phyloP scores from a whole-genome alignment of 495 filamentous ascomycete species.

The Xylaria flabelliformis region DNA sequence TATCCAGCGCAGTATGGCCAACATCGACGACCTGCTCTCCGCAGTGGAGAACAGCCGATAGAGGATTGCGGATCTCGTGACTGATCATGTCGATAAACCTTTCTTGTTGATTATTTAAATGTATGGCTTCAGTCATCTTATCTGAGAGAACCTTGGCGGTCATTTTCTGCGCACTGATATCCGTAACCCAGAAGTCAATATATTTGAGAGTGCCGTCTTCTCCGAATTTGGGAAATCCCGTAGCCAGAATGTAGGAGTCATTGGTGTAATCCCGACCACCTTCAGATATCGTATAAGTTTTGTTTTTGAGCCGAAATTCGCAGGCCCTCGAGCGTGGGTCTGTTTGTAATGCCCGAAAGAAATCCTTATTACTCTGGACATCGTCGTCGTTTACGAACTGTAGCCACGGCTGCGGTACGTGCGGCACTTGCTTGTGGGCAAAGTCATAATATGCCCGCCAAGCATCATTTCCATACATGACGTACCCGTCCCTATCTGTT shows the following conservation, averaged over 20 bases:
- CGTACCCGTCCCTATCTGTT: background rate
- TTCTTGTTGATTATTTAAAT: constrained; percentile 63
- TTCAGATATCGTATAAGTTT: constrained; percentile 4
- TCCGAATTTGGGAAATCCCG: constrained; percentile 42
- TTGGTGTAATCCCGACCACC: background rate
- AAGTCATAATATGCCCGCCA: background rate
- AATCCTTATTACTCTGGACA: background rate
- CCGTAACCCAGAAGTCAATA: constrained; percentile 47
- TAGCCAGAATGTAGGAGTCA: background rate
- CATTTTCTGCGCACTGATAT: constrained; percentile 53
- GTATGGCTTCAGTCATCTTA: constrained; percentile 50
- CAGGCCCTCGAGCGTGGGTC: background rate
- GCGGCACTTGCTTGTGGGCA: background rate
- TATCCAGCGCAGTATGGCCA: background rate
- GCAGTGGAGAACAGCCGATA: constrained; percentile 73
- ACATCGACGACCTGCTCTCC: constrained; percentile 67
- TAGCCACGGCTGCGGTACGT: background rate
- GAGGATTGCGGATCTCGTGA: constrained; percentile 77
- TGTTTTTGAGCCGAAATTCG: background rate
- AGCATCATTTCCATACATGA: background rate
- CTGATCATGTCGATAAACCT: constrained; percentile 80
- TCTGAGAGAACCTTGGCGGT: constrained; percentile 44
- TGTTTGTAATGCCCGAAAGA: background rate
- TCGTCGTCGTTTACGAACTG: background rate
- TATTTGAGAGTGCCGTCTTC: constrained; percentile 48